Evolutionary conservation across 805 yeast species (phyloP).

Genomic region (Allodekkera sacchari): DNA sequence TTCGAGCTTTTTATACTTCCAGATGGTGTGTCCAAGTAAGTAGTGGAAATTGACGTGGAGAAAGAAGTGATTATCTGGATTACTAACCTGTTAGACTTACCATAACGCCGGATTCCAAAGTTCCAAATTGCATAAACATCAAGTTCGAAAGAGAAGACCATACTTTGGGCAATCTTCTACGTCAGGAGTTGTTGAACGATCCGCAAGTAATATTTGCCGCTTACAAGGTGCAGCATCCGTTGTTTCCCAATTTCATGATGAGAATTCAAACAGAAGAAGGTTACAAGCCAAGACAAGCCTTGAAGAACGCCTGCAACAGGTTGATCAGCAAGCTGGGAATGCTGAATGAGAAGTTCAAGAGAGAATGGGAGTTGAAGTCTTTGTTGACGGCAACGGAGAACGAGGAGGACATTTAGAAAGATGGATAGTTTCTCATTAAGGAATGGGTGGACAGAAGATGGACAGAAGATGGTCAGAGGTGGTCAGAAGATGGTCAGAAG

Average conservation of each 20-base stretch:
- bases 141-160: slow-evolving; percentile 97
- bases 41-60: slow-evolving; percentile 8
- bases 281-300: slow-evolving; percentile 83
- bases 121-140: slow-evolving; percentile 88
- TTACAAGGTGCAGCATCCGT: slow-evolving; percentile 95
- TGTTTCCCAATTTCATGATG: slow-evolving; percentile 90
- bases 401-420: no score
- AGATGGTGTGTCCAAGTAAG: slow-evolving; percentile 93
- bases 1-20: slow-evolving; percentile 93
- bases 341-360: slow-evolving; percentile 69
- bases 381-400: slow-evolving; percentile 48
- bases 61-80: background rate
- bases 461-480: no score
- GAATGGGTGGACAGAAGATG: no score
- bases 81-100: slow-evolving; percentile 40
- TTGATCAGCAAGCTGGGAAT: slow-evolving; percentile 72
- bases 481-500: no score
- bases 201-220: slow-evolving; percentile 92
- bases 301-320: slow-evolving; percentile 80
- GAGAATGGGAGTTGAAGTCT: slow-evolving; percentile 89
- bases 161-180: slow-evolving; percentile 83
- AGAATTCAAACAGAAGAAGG: slow-evolving; percentile 96
- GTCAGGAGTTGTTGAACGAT: slow-evolving; percentile 81
- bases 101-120: slow-evolving; percentile 87
- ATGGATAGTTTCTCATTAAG: no score